Conservation (phyloP, 1,284 basidiomycete genomes). For the Vanrija humicola region DNA sequence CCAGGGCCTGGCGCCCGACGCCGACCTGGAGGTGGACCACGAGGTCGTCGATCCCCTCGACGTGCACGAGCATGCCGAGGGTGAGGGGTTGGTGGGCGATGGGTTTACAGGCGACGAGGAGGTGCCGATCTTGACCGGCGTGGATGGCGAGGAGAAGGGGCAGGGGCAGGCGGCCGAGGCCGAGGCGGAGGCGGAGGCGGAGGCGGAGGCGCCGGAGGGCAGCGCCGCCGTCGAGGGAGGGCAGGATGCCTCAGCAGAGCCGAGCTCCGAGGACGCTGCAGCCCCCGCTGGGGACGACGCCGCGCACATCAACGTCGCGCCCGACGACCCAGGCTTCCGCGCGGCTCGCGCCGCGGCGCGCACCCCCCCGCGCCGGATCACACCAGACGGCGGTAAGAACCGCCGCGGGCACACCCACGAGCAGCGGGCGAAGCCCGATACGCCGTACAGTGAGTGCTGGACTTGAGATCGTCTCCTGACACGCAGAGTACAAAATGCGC, state of each 20-base stretch:
- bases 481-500: slow-evolving; percentile 22
- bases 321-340: neutral
- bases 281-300: neutral
- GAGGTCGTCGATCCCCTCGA: slow-evolving; percentile 41
- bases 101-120: neutral
- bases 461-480: neutral
- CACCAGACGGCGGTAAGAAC: slow-evolving; percentile 13
- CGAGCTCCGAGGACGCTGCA: neutral
- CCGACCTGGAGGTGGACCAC: slow-evolving; percentile 41
- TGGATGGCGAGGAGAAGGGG: neutral
- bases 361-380: slow-evolving; percentile 3
- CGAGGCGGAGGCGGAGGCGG: neutral
- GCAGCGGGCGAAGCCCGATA: slow-evolving; percentile 22
- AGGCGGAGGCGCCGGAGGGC: neutral
- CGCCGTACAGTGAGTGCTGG: slow-evolving; percentile 47
- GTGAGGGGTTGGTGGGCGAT: slow-evolving; percentile 31
- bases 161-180: too few relatives aligned
- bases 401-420: neutral
- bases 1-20: slow-evolving; percentile 37
- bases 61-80: slow-evolving; percentile 37
- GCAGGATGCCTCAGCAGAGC: neutral
- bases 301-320: neutral
- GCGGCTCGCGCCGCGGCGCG: slow-evolving; percentile 2
- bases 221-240: neutral
- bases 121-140: neutral